Base-by-base conservation (phyloP, 2,329 filamentous ascomycete genomes). In the Colletotrichum aenigma region DNA sequence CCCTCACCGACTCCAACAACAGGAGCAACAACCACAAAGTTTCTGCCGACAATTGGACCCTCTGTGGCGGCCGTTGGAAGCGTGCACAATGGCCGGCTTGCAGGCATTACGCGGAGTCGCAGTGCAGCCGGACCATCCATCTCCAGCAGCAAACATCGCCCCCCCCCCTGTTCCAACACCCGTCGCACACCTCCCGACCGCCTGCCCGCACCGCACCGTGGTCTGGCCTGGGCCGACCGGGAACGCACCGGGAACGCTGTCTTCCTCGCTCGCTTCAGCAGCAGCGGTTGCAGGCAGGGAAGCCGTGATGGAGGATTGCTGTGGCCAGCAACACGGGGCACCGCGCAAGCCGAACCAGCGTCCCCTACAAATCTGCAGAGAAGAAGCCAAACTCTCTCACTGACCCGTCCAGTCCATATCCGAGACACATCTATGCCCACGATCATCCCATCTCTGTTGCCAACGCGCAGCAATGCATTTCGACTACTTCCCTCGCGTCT, bases 1-100 rank as follows among this genome's bases (percentile, higher is more conserved):
- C 69, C 72, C 62, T 75, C 70, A 75, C 73, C 73, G 70, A 75
- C 73, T 73, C 36, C 52, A 48, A 62, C 55, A 15, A 28, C 43
- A 52, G 43, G 43, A 52, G n/a, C 66, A 32, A 32, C 28, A 18
- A 13, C 28, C n/a, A 21, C 34, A 43, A 76, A 38, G 62, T 60
- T 64, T 65, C 62, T 68, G 70, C 73, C 70, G 74, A 76, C 70
- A 76, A 74, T 52, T 70, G 74, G 74, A 76, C 34, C 21, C 43
- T 52, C 43, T 52, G 43, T 52, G 43, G 43, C n/a, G 43, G 43
- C 43, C 43, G 43, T 52, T 52, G 43, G 43, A 52, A 52, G 43
- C 43, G 43, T 21, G 43, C 43, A 52, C n/a, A 52, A 52, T 52
- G 43, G 4, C 43, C 43, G n/a, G 43, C n/a, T 52, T 52, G 43